These are phyloP conservation scores for Asterochloris sp. DNA, from an alignment of 139 green algal genomes.

Conservation along the genomic window DNA sequence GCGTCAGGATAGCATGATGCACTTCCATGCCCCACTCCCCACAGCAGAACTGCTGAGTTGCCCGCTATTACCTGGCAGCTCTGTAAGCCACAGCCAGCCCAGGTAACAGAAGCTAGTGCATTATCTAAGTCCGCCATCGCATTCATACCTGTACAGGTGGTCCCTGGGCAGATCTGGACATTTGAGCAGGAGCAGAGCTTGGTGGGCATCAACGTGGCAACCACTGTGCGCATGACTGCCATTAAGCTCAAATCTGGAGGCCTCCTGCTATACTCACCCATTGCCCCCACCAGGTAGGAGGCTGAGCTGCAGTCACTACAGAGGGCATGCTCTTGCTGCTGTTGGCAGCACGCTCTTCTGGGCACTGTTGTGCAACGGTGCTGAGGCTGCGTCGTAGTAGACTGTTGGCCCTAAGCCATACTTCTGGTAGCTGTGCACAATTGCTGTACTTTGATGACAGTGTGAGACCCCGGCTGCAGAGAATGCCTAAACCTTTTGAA, in stretches of 20 bases:
- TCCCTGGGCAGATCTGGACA: conserved; percentile 51
- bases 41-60: neutral
- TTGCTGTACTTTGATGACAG: too few relatives aligned
- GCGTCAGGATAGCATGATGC: neutral
- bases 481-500: conserved; percentile 38
- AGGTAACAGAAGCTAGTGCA: neutral
- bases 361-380: too few relatives aligned
- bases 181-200: conserved; percentile 86
- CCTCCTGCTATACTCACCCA: conserved; percentile 83
- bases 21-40: neutral
- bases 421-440: too few relatives aligned
- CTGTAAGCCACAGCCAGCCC: neutral
- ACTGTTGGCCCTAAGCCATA: too few relatives aligned
- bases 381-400: too few relatives aligned
- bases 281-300: conserved; percentile 70
- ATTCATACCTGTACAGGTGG: conserved; percentile 3
- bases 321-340: too few relatives aligned
- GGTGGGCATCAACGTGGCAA: conserved; percentile 70
- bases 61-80: neutral
- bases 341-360: too few relatives aligned
- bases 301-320: too few relatives aligned
- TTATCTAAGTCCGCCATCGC: neutral
- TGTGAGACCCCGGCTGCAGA: conserved; percentile 18
- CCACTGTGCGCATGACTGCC: conserved; percentile 82
- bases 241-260: conserved; percentile 74